These are phyloP conservation scores for Fusarium succisae DNA, from an alignment of 2,329 filamentous ascomycete genomes.

Conservation along the genomic window DNA sequence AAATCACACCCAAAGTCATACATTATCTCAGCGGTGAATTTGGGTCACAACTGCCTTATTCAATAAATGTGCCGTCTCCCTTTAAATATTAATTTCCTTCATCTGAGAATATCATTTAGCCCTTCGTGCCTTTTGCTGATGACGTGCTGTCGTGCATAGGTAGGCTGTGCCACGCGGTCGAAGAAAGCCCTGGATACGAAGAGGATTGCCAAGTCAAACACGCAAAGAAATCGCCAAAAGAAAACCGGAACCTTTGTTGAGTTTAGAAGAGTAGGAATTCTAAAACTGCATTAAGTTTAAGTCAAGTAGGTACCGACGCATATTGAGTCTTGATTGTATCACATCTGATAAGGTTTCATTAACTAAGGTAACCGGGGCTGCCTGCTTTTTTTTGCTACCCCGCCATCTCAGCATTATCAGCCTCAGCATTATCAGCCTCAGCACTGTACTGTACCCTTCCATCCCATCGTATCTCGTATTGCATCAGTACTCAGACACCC, in stretches of 20 bases:
- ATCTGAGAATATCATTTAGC: constrained; percentile 5
- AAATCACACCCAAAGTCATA: background rate
- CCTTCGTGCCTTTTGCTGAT: constrained; percentile 1
- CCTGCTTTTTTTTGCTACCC: constrained; percentile 21
- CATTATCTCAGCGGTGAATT: background rate
- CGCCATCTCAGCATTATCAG: constrained; percentile 3
- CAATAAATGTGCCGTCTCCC: no score
- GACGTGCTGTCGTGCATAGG: constrained; percentile 12
- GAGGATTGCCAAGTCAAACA: background rate
- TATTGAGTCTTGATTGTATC: background rate
- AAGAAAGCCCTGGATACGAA: background rate
- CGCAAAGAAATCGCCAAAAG: background rate
- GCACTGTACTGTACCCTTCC: constrained; percentile 3
- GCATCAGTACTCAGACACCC: background rate
- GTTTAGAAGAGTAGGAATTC: background rate
- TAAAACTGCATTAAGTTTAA: background rate
- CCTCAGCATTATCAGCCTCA: constrained; percentile 8
- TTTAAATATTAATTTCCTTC: background rate
- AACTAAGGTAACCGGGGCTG: background rate
- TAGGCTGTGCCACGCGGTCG: background rate
- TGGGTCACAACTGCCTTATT: background rate
- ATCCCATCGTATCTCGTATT: background rate
- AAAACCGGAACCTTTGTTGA: background rate
- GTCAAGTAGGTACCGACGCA: background rate
- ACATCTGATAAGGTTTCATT: background rate